phyloP scores from a whole-genome alignment of 2,329 filamentous ascomycete genomes.

The Trichoderma koningiopsis region DNA sequence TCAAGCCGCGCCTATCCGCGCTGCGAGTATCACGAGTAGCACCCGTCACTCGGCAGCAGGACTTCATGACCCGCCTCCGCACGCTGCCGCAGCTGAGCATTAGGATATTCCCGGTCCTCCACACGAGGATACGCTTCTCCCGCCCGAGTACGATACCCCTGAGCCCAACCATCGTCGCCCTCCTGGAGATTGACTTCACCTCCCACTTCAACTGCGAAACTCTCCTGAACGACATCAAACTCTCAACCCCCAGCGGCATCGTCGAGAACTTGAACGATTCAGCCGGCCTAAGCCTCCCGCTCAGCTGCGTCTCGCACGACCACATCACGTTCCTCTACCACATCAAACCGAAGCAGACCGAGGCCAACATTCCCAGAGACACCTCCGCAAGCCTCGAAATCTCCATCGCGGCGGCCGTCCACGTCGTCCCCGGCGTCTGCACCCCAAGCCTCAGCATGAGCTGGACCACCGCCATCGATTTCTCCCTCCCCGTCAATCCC shows the following conservation, averaged over 20 bases:
- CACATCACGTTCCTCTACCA: slow-evolving; percentile 76
- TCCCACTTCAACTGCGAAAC: slow-evolving; percentile 68
- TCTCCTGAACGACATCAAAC: slow-evolving; percentile 59
- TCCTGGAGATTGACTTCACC: slow-evolving; percentile 74
- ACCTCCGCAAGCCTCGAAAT: slow-evolving; percentile 59
- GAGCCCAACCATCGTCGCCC: slow-evolving; percentile 65
- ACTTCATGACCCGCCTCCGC: slow-evolving; percentile 64
- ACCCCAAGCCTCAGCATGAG: slow-evolving; percentile 63
- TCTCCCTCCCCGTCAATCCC: slow-evolving; percentile 65
- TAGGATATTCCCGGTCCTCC: slow-evolving; percentile 67
- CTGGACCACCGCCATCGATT: slow-evolving; percentile 71
- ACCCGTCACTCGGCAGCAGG: slow-evolving; percentile 64
- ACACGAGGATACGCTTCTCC: slow-evolving; percentile 73
- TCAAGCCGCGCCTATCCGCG: slow-evolving; percentile 69
- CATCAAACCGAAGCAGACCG: slow-evolving; percentile 56
- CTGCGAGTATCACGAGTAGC: slow-evolving; percentile 74
- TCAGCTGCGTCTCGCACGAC: slow-evolving; percentile 69
- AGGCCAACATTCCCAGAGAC: slow-evolving; percentile 46
- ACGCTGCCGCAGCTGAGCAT: slow-evolving; percentile 65
- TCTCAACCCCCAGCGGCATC: slow-evolving; percentile 59
- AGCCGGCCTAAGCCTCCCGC: slow-evolving; percentile 53
- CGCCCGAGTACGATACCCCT: slow-evolving; percentile 61
- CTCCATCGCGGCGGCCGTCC: slow-evolving; percentile 60
- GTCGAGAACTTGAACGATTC: slow-evolving; percentile 60
- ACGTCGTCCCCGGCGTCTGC: slow-evolving; percentile 58